Evolutionary conservation across 2,329 filamentous ascomycete genomes (phyloP).

Genomic region (Sclerotinia spermophila): DNA sequence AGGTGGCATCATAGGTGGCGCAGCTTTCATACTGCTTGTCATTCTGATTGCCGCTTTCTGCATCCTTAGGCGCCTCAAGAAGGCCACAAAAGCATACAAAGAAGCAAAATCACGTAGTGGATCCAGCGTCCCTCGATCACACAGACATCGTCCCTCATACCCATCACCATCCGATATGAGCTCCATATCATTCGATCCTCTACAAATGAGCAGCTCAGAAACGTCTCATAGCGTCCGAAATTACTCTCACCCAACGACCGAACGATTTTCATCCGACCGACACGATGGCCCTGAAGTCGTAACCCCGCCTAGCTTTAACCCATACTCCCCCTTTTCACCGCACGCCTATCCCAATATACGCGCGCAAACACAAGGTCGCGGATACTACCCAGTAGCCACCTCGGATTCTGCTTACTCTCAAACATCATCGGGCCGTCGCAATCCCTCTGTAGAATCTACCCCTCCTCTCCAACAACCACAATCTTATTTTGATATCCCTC

Average conservation of each 20-base stretch:
- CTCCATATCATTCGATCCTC: conserved; percentile 33
- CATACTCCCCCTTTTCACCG: conserved; percentile 13
- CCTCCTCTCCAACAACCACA: conserved; percentile 7
- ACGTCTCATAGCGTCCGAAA: conserved; percentile 20
- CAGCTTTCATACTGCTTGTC: conserved; percentile 46
- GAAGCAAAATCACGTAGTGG: conserved; percentile 28
- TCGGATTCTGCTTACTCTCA: conserved; percentile 16
- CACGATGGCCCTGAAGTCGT: conserved; percentile 24
- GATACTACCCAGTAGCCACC: conserved; percentile 12
- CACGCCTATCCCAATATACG: not conserved
- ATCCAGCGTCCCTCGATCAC: conserved; percentile 22
- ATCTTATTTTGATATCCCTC: conserved; percentile 15
- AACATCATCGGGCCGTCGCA: not conserved
- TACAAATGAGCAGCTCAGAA: conserved; percentile 30
- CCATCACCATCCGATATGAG: conserved; percentile 25
- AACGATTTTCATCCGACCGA: conserved; percentile 21
- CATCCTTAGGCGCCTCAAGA: conserved; percentile 48
- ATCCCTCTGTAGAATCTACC: conserved; percentile 9
- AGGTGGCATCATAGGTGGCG: conserved; percentile 53
- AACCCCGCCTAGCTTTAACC: conserved; percentile 24
- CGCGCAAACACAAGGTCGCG: not conserved
- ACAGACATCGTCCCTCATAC: conserved; percentile 16
- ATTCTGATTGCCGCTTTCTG: conserved; percentile 47
- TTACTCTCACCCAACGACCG: conserved; percentile 22
- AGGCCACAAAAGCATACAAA: conserved; percentile 36